Base-by-base conservation (phyloP, 1,139 yeast species). In the Blastobotrys arbuscula region DNA sequence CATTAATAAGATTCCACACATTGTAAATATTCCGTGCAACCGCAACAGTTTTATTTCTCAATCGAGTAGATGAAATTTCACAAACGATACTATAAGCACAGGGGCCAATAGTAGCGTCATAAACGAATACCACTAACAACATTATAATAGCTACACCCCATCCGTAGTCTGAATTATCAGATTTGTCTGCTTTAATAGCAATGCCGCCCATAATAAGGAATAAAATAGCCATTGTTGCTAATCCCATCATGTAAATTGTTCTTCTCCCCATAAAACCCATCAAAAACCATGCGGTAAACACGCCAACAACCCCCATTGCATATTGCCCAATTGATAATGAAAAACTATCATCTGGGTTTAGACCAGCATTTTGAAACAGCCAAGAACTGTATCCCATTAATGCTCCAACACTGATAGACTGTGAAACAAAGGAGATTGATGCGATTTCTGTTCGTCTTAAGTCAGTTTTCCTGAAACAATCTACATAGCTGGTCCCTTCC, bases 71-170 rank as follows among this genome's bases (percentile, higher is more conserved):
- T 2, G 83, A 78, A 30, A 78, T 62, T 59, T 81, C 84, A 1
- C 79, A 73, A 39, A 77, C 79, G 48, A 79, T 64, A 59, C 78
- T 71, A 63, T 75, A 80, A 54, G 76, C 69, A 45, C 77, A 67
- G 5, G 84, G 84, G 15, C 84, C 84, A 47, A 78, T 70, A 7
- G 79, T 67, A 47, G 71, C 58, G 52, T 77, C 78, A 59, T 78
- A 81, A 20, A 77, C 46, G 31, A 47, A 30, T 2, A 40, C 67
- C 23, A 68, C 51, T 3, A 53, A 37, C 24, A 54, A 13, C 6
- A 45, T 20, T 36, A 55, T 23, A 8, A 45, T 2, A 47, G 50
- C 36, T 15, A 20, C 24, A 3, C 26, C 39, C 39, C 39, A 36
- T 8, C 16, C 42, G 24, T 19, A 54, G 54, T 10, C 23, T 28